phyloP scores from a whole-genome alignment of 2,329 filamentous ascomycete species.

The Penicillium aurantiogriseum region DNA sequence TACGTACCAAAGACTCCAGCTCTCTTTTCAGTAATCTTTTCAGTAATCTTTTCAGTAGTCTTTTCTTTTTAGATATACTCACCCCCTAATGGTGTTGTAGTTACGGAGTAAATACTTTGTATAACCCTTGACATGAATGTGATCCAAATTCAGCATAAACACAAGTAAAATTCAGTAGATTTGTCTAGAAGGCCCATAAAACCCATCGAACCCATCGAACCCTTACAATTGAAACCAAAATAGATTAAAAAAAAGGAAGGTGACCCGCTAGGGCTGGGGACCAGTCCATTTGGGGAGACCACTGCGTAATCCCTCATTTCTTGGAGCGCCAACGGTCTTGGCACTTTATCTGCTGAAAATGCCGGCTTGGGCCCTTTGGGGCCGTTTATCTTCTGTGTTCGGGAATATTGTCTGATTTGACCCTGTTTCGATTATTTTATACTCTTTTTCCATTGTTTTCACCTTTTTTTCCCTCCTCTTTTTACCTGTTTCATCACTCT shows the following conservation, averaged over 20 bases:
- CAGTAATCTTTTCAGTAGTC: too few species aligned
- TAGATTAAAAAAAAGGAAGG: too few species aligned
- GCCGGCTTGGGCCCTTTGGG: background rate
- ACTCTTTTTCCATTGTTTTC: background rate
- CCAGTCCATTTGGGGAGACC: background rate
- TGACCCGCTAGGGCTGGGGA: background rate
- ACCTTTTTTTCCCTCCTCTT: background rate
- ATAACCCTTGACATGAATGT: too few species aligned
- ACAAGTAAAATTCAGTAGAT: background rate
- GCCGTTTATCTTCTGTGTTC: background rate
- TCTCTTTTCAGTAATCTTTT: too few species aligned
- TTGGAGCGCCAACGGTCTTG: constrained; percentile 6
- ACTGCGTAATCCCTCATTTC: constrained; percentile 12
- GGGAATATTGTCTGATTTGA: background rate
- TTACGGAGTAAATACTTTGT: too few species aligned
- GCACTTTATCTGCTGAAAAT: background rate
- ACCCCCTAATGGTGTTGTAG: too few species aligned
- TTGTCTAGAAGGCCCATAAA: background rate
- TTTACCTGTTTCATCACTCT: background rate
- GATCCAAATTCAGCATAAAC: background rate
- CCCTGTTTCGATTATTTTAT: background rate
- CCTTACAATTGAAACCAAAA: too few species aligned
- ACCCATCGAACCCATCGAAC: too few species aligned
- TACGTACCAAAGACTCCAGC: too few species aligned
- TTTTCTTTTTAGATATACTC: too few species aligned